A percentile compares a stretch with the other conserved stretches of the same genome.
Evolutionary conservation across 140 eudicot species (phyloP).

Genomic region (Eryngium alpinum): DNA sequence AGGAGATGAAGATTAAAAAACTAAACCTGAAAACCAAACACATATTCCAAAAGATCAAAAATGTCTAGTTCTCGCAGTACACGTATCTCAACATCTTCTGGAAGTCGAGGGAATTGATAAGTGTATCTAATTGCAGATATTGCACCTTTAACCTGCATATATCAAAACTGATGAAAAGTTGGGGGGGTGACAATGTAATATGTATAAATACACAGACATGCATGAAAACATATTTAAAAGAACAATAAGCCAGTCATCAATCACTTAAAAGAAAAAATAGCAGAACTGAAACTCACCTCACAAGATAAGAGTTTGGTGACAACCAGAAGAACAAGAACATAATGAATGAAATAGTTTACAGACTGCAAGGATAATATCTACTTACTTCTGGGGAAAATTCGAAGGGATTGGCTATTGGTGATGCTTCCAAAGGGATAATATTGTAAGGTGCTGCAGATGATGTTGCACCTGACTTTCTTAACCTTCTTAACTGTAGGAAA

Average conservation of each 20-base stretch:
- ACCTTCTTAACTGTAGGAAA: conserved; percentile 62
- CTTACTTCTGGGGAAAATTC: conserved; percentile 94
- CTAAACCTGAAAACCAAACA: conserved; percentile 95
- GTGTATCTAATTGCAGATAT: conserved; percentile 68
- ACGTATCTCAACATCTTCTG: conserved; percentile 53
- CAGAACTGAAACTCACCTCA: not conserved
- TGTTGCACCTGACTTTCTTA: conserved; percentile 73
- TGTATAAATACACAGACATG: not conserved
- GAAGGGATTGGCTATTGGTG: conserved; percentile 74
- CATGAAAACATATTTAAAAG: not conserved
- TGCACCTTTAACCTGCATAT: conserved; percentile 74
- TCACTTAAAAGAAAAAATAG: not conserved
- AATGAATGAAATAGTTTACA: not conserved
- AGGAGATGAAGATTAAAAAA: not conserved
- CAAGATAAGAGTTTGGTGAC: not conserved
- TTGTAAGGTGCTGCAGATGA: conserved; percentile 80
- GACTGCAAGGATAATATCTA: not conserved
- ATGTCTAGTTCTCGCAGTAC: conserved; percentile 71
- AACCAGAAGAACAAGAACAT: not conserved
- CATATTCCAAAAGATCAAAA: conserved; percentile 92
- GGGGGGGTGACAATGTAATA: not conserved
- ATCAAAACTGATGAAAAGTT: not conserved
- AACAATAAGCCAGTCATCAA: not conserved
- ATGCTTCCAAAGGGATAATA: conserved; percentile 90
- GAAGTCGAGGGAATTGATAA: conserved; percentile 76